These are phyloP conservation scores for Leucocoprinus birnbaumii DNA, from an alignment of 768 basidiomycete genomes.

Conservation along the genomic window DNA sequence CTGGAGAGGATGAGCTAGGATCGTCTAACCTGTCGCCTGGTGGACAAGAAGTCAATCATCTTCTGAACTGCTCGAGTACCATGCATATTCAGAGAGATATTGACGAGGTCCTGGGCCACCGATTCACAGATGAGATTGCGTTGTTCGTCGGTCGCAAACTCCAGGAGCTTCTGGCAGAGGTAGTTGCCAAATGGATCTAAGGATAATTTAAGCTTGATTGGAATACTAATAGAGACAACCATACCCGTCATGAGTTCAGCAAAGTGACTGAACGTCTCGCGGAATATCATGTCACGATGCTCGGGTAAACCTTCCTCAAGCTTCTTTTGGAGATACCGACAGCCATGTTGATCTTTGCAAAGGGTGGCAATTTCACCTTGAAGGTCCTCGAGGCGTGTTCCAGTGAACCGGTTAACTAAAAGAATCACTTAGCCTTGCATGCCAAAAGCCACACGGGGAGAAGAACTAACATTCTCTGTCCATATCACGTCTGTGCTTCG, in stretches of 20 bases:
- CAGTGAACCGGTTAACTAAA: constrained; percentile 93
- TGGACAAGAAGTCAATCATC: constrained; percentile 99
- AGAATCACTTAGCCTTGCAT: constrained; percentile 4
- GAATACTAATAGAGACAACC: constrained; percentile 18
- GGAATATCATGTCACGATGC: constrained; percentile 99
- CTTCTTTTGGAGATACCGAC: constrained; percentile 98
- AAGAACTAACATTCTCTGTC: constrained; percentile 74
- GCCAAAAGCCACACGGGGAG: background rate
- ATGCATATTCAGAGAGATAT: constrained; percentile 99
- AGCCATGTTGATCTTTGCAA: constrained; percentile 99
- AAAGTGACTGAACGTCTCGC: constrained; percentile 96
- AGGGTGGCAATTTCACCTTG: constrained; percentile 91
- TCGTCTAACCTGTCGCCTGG: constrained; percentile 70
- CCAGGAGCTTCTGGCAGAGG: constrained; percentile 95
- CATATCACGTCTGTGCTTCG: constrained; percentile 93
- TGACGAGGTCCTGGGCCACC: constrained; percentile 95
- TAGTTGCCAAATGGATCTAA: constrained; percentile 98
- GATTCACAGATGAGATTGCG: constrained; percentile 96
- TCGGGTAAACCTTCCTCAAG: constrained; percentile 94
- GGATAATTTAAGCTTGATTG: constrained; percentile 9
- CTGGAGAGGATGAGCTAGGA: background rate
- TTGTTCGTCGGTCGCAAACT: constrained; percentile 97
- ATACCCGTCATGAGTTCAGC: constrained; percentile 96
- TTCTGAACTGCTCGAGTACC: constrained; percentile 99
- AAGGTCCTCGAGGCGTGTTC: constrained; percentile 92